A percentile compares a stretch with the other conserved stretches of the same genome.
These are phyloP conservation scores for Beauveria asiatica DNA, from an alignment of 2,329 filamentous ascomycete genomes.

Conservation along the genomic window DNA sequence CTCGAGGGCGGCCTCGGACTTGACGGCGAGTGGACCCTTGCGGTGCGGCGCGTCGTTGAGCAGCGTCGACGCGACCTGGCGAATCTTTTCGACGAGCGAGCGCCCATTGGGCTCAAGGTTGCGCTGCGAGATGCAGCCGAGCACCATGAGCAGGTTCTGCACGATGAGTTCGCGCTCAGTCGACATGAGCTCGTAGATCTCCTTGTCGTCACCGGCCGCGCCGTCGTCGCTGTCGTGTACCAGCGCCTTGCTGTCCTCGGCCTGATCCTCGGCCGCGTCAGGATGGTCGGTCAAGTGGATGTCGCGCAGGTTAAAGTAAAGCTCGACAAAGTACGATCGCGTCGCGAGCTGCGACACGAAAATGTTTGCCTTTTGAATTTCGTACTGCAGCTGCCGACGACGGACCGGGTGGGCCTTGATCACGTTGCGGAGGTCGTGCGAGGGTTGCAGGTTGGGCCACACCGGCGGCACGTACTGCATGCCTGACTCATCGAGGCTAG, in stretches of 20 bases:
- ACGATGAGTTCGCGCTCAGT: conserved; percentile 75
- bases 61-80: conserved; percentile 73
- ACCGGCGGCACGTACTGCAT: conserved; percentile 44
- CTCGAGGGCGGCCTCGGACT: conserved; percentile 62
- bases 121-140: conserved; percentile 71
- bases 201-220: conserved; percentile 29
- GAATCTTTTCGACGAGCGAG: conserved; percentile 73
- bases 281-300: conserved; percentile 45
- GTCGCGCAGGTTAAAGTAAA: conserved; percentile 71
- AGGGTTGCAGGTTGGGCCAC: conserved; percentile 36
- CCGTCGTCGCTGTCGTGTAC: conserved; percentile 27
- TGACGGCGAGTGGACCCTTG: conserved; percentile 41
- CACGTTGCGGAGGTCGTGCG: conserved; percentile 41
- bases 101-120: conserved; percentile 68
- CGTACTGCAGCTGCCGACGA: conserved; percentile 59
- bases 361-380: conserved; percentile 89
- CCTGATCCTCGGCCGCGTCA: conserved; percentile 21
- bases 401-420: conserved; percentile 41
- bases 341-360: conserved; percentile 75
- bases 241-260: conserved; percentile 28
- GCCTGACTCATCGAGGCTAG: conserved; percentile 34
- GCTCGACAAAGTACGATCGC: conserved; percentile 76
- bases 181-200: conserved; percentile 56
- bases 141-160: conserved; percentile 64
- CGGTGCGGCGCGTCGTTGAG: conserved; percentile 49